These are phyloP conservation scores for Pichia nakasei DNA, from an alignment of 805 yeast species.

Conservation along the genomic window DNA sequence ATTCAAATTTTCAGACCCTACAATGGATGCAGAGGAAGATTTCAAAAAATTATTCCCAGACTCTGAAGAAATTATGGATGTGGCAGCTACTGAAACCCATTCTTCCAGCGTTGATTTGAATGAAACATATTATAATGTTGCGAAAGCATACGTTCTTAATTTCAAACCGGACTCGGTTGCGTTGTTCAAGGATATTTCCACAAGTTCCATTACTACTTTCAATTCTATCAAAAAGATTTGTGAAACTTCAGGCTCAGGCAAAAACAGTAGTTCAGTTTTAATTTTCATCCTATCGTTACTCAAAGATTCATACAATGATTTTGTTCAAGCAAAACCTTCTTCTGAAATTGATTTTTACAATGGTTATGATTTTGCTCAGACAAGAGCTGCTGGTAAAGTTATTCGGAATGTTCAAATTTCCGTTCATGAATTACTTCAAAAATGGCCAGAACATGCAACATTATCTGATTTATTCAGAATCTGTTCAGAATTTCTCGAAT, in stretches of 20 bases:
- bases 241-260: constrained; percentile 15
- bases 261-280: constrained; percentile 24
- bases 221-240: constrained; percentile 22
- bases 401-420: constrained; percentile 36
- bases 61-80: constrained; percentile 55
- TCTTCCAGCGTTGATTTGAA: constrained; percentile 28
- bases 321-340: constrained; percentile 16
- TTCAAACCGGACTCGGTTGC: constrained; percentile 22
- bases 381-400: constrained; percentile 46
- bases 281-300: constrained; percentile 30
- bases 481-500: constrained; percentile 55
- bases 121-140: constrained; percentile 39
- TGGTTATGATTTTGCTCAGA: constrained; percentile 52
- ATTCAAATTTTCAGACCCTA: constrained; percentile 56
- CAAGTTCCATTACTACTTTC: constrained; percentile 30
- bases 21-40: constrained; percentile 68
- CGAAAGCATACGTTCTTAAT: constrained; percentile 37
- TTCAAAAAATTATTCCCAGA: constrained; percentile 81
- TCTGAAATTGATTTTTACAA: constrained; percentile 51
- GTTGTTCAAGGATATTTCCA: constrained; percentile 20
- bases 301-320: constrained; percentile 24
- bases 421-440: constrained; percentile 39
- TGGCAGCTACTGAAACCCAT: constrained; percentile 19
- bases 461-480: constrained; percentile 57
- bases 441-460: constrained; percentile 97